These are phyloP conservation scores for Symbiodinium pilosum DNA, from an alignment of 73 alveolate genomes.

Conservation along the genomic window DNA sequence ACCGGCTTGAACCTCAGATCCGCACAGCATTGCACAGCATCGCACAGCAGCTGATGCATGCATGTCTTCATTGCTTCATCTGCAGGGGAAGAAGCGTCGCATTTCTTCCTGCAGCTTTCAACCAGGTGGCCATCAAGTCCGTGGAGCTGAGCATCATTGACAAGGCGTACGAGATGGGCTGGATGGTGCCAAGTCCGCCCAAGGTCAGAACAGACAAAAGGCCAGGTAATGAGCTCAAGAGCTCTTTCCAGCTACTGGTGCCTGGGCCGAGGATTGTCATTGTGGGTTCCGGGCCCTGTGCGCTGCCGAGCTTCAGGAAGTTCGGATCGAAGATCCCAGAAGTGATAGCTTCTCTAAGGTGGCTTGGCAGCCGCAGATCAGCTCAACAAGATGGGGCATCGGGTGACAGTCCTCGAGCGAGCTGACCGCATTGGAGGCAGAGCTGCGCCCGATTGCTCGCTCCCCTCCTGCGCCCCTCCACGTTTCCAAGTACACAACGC, in stretches of 20 bases:
- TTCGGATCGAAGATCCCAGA: background rate
- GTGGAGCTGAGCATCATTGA: conserved; percentile 94
- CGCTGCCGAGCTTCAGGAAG: background rate
- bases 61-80: background rate
- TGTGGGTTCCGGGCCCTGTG: conserved; percentile 66
- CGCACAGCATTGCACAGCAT: background rate
- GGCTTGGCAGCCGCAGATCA: conserved; percentile 95
- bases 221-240: background rate
- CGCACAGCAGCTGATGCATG: background rate
- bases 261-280: conserved; percentile 63
- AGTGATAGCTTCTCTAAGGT: no score
- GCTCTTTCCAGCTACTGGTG: background rate
- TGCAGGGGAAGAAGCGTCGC: background rate
- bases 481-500: no score
- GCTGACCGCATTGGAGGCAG: conserved; percentile 80
- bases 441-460: no score
- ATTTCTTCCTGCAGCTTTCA: background rate
- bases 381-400: conserved; percentile 95
- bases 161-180: conserved; percentile 90
- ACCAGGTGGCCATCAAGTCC: conserved; percentile 76
- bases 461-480: no score
- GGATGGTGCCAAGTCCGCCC: conserved; percentile 93
- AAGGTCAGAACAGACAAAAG: conserved; percentile 64
- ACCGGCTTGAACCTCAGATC: background rate
- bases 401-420: conserved; percentile 93